These are phyloP conservation scores for Wickerhamiella nectarea DNA, from an alignment of 805 yeast genomes.

Conservation along the genomic window DNA sequence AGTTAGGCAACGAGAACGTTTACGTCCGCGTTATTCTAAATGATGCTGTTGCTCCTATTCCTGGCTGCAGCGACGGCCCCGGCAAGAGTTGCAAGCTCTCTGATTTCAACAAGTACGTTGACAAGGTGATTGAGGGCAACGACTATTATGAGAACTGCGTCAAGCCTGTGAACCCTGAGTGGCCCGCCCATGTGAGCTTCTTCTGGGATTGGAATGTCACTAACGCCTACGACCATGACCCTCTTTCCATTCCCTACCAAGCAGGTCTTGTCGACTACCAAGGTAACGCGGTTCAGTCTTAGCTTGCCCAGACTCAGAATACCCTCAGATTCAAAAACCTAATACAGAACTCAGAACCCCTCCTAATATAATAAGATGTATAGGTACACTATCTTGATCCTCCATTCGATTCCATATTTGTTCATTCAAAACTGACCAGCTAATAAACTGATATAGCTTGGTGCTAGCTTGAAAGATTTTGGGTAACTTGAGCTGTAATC, in stretches of 20 bases:
- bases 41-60: conserved; percentile 41
- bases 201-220: conserved; percentile 22
- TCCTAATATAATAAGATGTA: too few relatives aligned
- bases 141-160: conserved; percentile 13
- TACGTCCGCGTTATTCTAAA: conserved; percentile 39
- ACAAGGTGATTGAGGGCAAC: conserved; percentile 9
- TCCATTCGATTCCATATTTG: too few relatives aligned
- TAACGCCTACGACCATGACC: conserved; percentile 11
- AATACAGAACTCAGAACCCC: too few relatives aligned
- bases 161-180: conserved; percentile 9
- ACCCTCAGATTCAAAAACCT: too few relatives aligned
- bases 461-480: too few relatives aligned
- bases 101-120: conserved; percentile 16
- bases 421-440: too few relatives aligned
- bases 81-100: conserved; percentile 34
- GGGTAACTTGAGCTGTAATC: too few relatives aligned
- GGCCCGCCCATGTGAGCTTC: conserved; percentile 18
- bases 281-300: too few relatives aligned
- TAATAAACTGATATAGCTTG: too few relatives aligned
- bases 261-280: conserved; percentile 13
- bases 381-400: too few relatives aligned
- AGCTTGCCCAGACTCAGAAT: too few relatives aligned
- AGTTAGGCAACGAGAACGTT: conserved; percentile 16
- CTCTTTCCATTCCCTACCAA: conserved; percentile 12
- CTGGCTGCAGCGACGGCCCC: conserved; percentile 37